Evolutionary conservation across 176 grass and related monocot species (phyloP).

Genomic region (Zizania latifolia): DNA sequence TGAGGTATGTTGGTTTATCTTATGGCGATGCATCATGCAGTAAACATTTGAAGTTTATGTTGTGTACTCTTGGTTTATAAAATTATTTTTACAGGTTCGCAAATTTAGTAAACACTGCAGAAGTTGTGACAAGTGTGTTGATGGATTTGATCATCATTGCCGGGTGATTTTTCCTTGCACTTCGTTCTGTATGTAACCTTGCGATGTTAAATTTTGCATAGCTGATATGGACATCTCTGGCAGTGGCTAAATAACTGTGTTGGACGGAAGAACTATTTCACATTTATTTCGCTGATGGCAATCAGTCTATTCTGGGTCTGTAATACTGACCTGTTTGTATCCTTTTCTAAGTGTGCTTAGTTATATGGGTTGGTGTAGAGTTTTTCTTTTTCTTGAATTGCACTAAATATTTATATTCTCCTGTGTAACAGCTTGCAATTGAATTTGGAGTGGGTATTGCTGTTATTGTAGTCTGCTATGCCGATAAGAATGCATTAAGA

Average conservation of each 20-base stretch:
- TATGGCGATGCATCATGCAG: not conserved
- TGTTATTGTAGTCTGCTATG: slow-evolving; percentile 83
- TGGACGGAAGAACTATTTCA: slow-evolving; percentile 90
- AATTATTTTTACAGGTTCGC: slow-evolving; percentile 55
- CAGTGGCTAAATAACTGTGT: slow-evolving; percentile 99
- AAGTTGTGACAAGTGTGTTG: slow-evolving; percentile 99
- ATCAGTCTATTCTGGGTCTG: slow-evolving; percentile 89
- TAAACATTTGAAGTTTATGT: slow-evolving; percentile 8
- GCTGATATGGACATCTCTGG: slow-evolving; percentile 24
- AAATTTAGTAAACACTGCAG: slow-evolving; percentile 98
- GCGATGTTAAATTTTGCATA: slow-evolving; percentile 4
- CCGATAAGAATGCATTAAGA: slow-evolving; percentile 51
- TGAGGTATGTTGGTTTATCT: slow-evolving; percentile 56
- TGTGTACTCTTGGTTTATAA: slow-evolving; percentile 2
- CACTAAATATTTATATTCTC: slow-evolving; percentile 24
- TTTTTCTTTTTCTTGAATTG: slow-evolving; percentile 20
- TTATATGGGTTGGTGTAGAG: not conserved
- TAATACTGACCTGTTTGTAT: slow-evolving; percentile 7
- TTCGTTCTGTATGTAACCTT: slow-evolving; percentile 10
- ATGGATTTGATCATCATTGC: slow-evolving; percentile 99
- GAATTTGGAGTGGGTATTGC: slow-evolving; percentile 83
- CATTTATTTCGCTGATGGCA: slow-evolving; percentile 87
- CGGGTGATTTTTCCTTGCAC: slow-evolving; percentile 51
- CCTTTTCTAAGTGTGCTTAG: not conserved
- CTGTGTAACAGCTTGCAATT: slow-evolving; percentile 72